Evolutionary conservation across 2,329 filamentous ascomycete genomes (phyloP).

Genomic region (Botrytis fabae): DNA sequence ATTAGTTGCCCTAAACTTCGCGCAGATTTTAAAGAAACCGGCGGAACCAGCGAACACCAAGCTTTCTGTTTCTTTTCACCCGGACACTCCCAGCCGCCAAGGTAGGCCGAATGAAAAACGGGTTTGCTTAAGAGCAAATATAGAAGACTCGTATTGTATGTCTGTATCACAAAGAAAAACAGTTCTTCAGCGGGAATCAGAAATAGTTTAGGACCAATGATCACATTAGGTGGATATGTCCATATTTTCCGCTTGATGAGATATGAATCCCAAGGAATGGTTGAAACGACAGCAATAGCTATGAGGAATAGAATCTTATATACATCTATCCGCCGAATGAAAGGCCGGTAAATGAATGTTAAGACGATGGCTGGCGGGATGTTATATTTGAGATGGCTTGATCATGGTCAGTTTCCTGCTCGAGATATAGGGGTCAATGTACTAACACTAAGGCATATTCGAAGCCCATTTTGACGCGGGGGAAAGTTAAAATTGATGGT

Average conservation of each 20-base stretch:
- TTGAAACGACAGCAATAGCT: slow-evolving; percentile 63
- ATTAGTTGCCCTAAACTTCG: slow-evolving; percentile 52
- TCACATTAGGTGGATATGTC: slow-evolving; percentile 67
- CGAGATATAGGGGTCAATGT: neutral
- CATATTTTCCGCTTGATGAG: slow-evolving; percentile 67
- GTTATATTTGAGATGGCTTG: slow-evolving; percentile 62
- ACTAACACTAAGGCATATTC: slow-evolving; percentile 65
- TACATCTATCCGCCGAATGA: slow-evolving; percentile 61
- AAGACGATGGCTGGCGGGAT: slow-evolving; percentile 62
- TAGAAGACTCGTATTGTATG: slow-evolving; percentile 68
- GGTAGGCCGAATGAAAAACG: slow-evolving; percentile 56
- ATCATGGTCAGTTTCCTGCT: slow-evolving; percentile 16
- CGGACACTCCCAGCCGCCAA: slow-evolving; percentile 39
- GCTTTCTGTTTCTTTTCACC: slow-evolving; percentile 25
- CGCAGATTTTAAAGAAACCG: slow-evolving; percentile 26
- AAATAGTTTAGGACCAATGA: slow-evolving; percentile 62
- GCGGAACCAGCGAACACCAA: neutral
- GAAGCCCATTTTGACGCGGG: slow-evolving; percentile 50
- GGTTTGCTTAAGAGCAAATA: slow-evolving; percentile 68
- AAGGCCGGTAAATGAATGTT: slow-evolving; percentile 59
- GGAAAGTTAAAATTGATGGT: slow-evolving; percentile 15
- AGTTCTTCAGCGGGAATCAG: slow-evolving; percentile 71
- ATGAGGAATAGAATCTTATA: slow-evolving; percentile 64
- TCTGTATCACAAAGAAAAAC: slow-evolving; percentile 78
- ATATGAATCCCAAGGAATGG: slow-evolving; percentile 76